phyloP scores from a whole-genome alignment of 768 basidiomycete genomes.

The Krasilnikovozyma curviuscula region DNA sequence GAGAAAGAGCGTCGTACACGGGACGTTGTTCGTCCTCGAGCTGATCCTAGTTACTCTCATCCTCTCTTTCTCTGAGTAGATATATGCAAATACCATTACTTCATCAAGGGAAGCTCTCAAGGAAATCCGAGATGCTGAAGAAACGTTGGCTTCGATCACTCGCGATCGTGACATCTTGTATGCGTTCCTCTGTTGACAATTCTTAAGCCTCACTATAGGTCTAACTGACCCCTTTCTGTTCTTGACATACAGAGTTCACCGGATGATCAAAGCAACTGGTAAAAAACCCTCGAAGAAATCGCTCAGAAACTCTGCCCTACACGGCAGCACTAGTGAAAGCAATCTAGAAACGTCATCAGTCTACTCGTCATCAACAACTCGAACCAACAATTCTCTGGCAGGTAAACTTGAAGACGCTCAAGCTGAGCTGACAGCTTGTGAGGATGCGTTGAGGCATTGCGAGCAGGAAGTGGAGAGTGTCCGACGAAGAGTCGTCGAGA shows the following conservation, averaged over 20 bases:
- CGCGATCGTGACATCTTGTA: constrained; percentile 12
- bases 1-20: background rate
- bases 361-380: background rate
- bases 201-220: background rate
- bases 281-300: constrained; percentile 12
- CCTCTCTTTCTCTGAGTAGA: background rate
- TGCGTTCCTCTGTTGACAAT: background rate
- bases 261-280: constrained; percentile 11
- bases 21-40: background rate
- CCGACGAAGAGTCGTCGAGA: constrained; percentile 5
- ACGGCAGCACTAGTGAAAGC: too few relatives aligned
- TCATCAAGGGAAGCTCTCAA: constrained; percentile 5
- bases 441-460: constrained; percentile 7
- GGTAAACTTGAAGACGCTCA: constrained; percentile 11
- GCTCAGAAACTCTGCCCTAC: background rate
- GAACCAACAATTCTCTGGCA: constrained; percentile 1
- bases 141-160: constrained; percentile 5
- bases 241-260: constrained; percentile 4
- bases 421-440: constrained; percentile 9
- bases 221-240: background rate
- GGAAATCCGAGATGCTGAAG: constrained; percentile 12
- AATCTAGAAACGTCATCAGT: background rate
- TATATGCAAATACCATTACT: constrained; percentile 6
- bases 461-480: constrained; percentile 4
- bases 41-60: background rate